Base-by-base conservation (phyloP, 352 stramenopile species). In the Phytophthora colocasiae region DNA sequence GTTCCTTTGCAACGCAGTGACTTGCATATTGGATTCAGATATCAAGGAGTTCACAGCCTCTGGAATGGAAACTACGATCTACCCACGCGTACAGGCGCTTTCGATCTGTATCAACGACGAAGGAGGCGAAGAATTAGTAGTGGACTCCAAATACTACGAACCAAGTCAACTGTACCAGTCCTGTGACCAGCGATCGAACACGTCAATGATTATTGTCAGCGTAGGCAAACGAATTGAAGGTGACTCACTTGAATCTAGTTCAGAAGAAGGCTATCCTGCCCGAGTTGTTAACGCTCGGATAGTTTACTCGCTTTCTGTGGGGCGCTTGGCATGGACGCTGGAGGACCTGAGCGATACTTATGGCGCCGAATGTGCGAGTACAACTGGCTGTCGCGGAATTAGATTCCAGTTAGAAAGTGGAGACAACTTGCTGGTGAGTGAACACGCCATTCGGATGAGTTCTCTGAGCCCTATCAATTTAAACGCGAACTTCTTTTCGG, bases 71-170 rank as follows among this genome's bases (percentile, higher is more conserved):
- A 52, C 58, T 12, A 60, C 58, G 1, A 22, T 65, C 3, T 34
- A 66, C 29, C 58, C 58, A 34, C 58, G 58, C 2, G 58, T 66
- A 48, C 58, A 66, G 31, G 58, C 58, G 29, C 39, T 66, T 15
- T 40, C 58, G 8, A 66, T 66, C 26, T 60, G 48, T 45, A 2
- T 66, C 8, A 66, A 66, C 32, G 47, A 26, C 11, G 45, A 34
- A 34, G 31, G 31, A 31, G 31, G 31, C 31, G 31, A 34, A 34
- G 31, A 34, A 34, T 34, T 34, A 11, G 31, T 34, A 34, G 31
- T 7, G 31, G 31, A 11, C 31, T 34, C 11, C 31, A 11, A 34
- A 34, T 34, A 34, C 31, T 11, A 34, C 31, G 31, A 34, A 8
- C 7, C 31, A 34, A 34, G 10, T 34, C 31, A 34, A 34, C 31